These are phyloP conservation scores for Calonectria naviculata DNA, from an alignment of 2,329 filamentous ascomycete species.

Conservation along the genomic window DNA sequence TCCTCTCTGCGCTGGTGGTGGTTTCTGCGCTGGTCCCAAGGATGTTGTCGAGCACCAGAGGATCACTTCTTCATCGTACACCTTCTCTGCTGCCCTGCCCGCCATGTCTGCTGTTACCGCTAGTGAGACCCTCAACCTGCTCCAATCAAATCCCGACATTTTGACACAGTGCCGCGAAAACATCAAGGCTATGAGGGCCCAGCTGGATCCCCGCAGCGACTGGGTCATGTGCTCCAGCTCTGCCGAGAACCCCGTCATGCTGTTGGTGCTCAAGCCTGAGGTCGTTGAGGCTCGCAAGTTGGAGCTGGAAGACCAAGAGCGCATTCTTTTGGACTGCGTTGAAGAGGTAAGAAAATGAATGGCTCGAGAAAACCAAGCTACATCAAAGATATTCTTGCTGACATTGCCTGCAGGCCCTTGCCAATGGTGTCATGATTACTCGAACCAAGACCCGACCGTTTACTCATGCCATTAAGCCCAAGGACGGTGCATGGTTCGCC, in stretches of 20 bases:
- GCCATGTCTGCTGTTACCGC: slow-evolving; percentile 96
- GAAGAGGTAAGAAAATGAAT: slow-evolving; percentile 81
- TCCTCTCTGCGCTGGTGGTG: slow-evolving; percentile 90
- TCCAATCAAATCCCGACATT: slow-evolving; percentile 89
- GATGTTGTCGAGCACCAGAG: slow-evolving; percentile 98
- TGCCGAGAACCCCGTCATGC: slow-evolving; percentile 86
- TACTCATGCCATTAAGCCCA: slow-evolving; percentile 69
- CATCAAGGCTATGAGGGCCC: slow-evolving; percentile 84
- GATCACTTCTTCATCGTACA: slow-evolving; percentile 91
- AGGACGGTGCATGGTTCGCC: slow-evolving; percentile 77
- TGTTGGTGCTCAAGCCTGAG: slow-evolving; percentile 86
- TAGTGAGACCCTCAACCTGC: slow-evolving; percentile 86
- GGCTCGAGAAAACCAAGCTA: background rate
- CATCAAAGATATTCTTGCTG: slow-evolving; percentile 2
- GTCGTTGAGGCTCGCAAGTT: slow-evolving; percentile 78
- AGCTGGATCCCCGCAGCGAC: slow-evolving; percentile 92
- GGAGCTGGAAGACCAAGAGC: slow-evolving; percentile 81
- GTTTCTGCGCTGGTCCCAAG: slow-evolving; percentile 91
- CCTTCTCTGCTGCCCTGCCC: slow-evolving; percentile 93
- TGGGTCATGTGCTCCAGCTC: slow-evolving; percentile 88
- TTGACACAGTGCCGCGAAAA: slow-evolving; percentile 85
- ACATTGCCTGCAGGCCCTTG: slow-evolving; percentile 69
- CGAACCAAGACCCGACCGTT: slow-evolving; percentile 84
- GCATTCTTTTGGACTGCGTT: slow-evolving; percentile 88
- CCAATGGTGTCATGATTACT: slow-evolving; percentile 91